Base-by-base conservation (phyloP, 352 stramenopile genomes). In the Globisporangium nunn region DNA sequence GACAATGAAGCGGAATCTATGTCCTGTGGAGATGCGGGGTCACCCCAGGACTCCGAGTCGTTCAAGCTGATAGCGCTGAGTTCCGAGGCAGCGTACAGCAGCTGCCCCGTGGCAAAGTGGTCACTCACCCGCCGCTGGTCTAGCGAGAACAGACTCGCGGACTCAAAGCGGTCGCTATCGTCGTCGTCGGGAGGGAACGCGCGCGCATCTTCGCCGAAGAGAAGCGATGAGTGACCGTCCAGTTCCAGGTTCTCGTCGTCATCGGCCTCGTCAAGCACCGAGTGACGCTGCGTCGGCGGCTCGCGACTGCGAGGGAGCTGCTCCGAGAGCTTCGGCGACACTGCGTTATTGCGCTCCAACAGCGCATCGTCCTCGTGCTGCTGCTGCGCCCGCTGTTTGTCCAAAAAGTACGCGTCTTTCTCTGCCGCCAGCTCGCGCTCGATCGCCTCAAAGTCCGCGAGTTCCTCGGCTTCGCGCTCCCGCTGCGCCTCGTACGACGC, bases 371-470 rank as follows among this genome's bases (percentile, higher is more conserved):
- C 5, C 28, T 50, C 28, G 29, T 67, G 15, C 17, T 67, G 54
- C 41, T 68, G 48, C 15, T 63, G 44, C 8, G 4, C 57, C 7
- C 67, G 54, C 31, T 64, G 50, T 35, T 63, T 62, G 17, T 92
- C 82, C 43, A 56, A 66, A 8, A 78, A 50, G 63, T 84, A 90
- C n/a, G 58, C 56, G 23, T 78, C 62, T 51, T 83, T 86, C 53
- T 92, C 82, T 0, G 68, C 71, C 0, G 72, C 82, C 35, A 92
- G 53, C 56, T 88, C 72, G 15, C 67, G 66, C 54, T 92, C 82
- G 33, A 92, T 76, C 6, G 78, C 78, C 64, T 92, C 82, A 63
- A 92, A 91, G 46, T 86, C 78, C 0, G 82, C 82, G 41, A 92
- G 70, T n/a, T 89, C 82, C 41, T 87, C 67, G 1, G 82, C 82